Conservation (phyloP, 768 basidiomycete genomes). For the Psilocybe tampanensis region DNA sequence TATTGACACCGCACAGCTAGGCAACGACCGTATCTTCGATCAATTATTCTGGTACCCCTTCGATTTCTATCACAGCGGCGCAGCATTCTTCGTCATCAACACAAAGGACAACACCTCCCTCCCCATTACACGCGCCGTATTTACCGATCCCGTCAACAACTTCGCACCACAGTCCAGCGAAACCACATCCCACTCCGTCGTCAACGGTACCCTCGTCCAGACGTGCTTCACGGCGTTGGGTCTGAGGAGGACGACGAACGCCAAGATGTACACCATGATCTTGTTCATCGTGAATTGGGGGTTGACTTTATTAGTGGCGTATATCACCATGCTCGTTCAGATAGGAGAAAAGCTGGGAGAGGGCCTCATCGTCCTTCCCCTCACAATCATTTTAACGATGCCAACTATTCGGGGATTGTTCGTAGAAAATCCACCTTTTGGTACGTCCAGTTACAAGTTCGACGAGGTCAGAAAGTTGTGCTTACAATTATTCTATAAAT, state of each 20-base stretch:
- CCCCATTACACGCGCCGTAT: not conserved
- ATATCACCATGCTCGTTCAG: not conserved
- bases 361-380: not conserved
- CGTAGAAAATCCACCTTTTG: conserved; percentile 5
- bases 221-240: not conserved
- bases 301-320: not conserved
- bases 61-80: not conserved
- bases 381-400: conserved; percentile 5
- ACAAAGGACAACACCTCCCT: not conserved
- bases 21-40: not conserved
- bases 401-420: conserved; percentile 4
- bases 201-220: not conserved
- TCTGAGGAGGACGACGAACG: not conserved
- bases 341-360: not conserved
- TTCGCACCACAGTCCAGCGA: not conserved
- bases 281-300: not conserved
- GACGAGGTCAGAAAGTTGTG: no score
- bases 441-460: not conserved
- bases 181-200: not conserved
- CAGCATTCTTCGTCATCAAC: not conserved
- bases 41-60: conserved; percentile 1
- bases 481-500: no score
- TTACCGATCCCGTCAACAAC: conserved; percentile 1
- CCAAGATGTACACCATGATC: not conserved
- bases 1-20: not conserved